phyloP scores from a whole-genome alignment of 1,284 basidiomycete genomes.

The Caloboletus firmus region DNA sequence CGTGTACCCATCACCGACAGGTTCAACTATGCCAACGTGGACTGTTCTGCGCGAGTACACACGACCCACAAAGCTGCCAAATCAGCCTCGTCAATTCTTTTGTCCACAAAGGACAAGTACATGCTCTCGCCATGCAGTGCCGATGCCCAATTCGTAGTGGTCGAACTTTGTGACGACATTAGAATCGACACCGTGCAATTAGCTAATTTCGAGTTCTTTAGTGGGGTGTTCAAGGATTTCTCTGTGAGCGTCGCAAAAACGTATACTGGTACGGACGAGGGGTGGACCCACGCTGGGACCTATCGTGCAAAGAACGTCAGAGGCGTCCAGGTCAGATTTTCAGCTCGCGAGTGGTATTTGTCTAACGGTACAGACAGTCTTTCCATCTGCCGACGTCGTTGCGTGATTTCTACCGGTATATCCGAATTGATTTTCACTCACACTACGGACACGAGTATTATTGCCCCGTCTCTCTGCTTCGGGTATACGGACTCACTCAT shows the following conservation, averaged over 20 bases:
- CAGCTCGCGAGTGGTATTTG: neutral
- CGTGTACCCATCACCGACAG: constrained; percentile 70
- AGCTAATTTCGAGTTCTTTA: constrained; percentile 98
- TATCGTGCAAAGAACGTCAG: constrained; percentile 88
- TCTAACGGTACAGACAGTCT: constrained; percentile 46
- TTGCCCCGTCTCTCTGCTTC: constrained; percentile 90
- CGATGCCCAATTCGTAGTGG: constrained; percentile 80
- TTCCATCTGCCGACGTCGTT: constrained; percentile 72
- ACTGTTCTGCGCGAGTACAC: constrained; percentile 93
- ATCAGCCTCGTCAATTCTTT: constrained; percentile 81
- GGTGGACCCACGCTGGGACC: constrained; percentile 71
- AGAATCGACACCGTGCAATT: constrained; percentile 94
- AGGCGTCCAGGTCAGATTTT: constrained; percentile 78
- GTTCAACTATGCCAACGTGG: constrained; percentile 92
- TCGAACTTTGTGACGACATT: constrained; percentile 98
- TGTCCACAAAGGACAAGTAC: constrained; percentile 90
- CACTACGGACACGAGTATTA: constrained; percentile 97
- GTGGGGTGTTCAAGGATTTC: constrained; percentile 93
- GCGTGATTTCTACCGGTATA: constrained; percentile 86
- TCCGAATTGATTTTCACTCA: constrained; percentile 92
- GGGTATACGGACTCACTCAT: constrained; percentile 95
- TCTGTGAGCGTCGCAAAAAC: constrained; percentile 83
- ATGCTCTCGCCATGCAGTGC: constrained; percentile 90
- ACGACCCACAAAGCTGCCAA: constrained; percentile 81
- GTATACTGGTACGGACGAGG: constrained; percentile 60